Evolutionary conservation across 495 filamentous ascomycete genomes (phyloP).

Genomic region (Poronia punctata): DNA sequence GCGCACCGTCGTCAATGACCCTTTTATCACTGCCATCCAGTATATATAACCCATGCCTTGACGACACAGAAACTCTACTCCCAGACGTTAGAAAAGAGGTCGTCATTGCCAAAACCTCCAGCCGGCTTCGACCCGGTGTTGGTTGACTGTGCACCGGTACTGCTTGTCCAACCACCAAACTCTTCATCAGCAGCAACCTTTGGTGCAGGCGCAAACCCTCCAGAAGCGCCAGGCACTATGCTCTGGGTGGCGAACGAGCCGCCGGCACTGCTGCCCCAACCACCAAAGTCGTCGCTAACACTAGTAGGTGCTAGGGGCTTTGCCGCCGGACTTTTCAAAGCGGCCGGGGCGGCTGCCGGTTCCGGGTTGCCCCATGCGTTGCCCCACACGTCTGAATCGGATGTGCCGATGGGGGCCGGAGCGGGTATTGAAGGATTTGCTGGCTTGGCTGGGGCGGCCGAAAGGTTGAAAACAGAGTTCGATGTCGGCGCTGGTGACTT

Average conservation of each 20-base stretch:
- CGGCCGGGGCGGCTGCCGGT: slow-evolving; percentile 25
- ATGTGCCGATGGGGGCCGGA: slow-evolving; percentile 28
- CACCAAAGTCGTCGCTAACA: slow-evolving; percentile 53
- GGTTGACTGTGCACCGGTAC: slow-evolving; percentile 37
- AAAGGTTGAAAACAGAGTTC: slow-evolving; percentile 76
- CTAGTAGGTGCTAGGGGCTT: slow-evolving; percentile 8
- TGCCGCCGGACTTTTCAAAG: slow-evolving; percentile 15
- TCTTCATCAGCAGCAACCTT: slow-evolving; percentile 80
- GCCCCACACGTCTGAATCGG: slow-evolving; percentile 45
- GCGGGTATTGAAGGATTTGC: slow-evolving; percentile 37
- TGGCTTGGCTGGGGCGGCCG: slow-evolving; percentile 43
- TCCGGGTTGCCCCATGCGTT: slow-evolving; percentile 51
- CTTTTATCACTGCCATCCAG: neutral
- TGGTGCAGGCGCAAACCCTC: slow-evolving; percentile 47
- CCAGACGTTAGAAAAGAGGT: slow-evolving; percentile 94
- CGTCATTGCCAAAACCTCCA: slow-evolving; percentile 62
- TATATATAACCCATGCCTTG: neutral
- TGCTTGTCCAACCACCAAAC: slow-evolving; percentile 86
- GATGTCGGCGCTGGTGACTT: slow-evolving; percentile 30
- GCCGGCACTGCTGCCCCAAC: slow-evolving; percentile 68
- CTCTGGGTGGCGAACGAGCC: slow-evolving; percentile 44
- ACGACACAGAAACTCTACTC: slow-evolving; percentile 37
- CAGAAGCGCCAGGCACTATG: slow-evolving; percentile 44
- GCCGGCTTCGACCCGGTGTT: slow-evolving; percentile 28
- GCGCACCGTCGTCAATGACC: neutral